Conservation (phyloP, 140 eudicot genomes). For the Stevia rebaudiana region DNA sequence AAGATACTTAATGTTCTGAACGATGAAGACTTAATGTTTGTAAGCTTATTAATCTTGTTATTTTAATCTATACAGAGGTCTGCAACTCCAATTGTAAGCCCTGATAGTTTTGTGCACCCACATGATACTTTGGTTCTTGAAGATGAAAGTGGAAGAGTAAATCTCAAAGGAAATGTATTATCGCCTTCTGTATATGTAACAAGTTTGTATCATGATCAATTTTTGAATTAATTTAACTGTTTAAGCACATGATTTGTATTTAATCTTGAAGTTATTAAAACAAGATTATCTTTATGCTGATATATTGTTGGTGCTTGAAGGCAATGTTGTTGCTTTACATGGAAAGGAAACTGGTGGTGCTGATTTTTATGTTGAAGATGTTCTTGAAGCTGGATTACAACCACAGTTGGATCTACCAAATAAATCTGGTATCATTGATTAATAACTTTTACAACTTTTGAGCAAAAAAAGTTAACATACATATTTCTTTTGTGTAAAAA, state of each 20-base stretch:
- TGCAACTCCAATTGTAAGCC: slow-evolving; percentile 57
- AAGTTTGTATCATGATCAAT: slow-evolving; percentile 40
- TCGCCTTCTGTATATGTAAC: slow-evolving; percentile 82
- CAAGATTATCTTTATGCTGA: slow-evolving; percentile 7
- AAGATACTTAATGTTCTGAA: too few relatives aligned
- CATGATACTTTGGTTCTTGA: slow-evolving; percentile 81
- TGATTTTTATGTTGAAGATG: slow-evolving; percentile 67
- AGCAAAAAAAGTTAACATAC: neutral
- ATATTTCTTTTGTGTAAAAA: neutral
- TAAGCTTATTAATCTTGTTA: neutral
- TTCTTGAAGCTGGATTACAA: slow-evolving; percentile 88
- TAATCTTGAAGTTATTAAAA: neutral
- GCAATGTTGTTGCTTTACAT: slow-evolving; percentile 78
- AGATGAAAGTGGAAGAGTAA: slow-evolving; percentile 94
- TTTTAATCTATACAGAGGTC: slow-evolving; percentile 53
- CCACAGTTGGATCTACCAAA: slow-evolving; percentile 60
- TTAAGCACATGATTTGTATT: neutral
- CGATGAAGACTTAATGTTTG: too few relatives aligned
- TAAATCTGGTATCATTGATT: slow-evolving; percentile 39
- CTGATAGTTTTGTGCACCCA: slow-evolving; percentile 67
- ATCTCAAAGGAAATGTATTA: slow-evolving; percentile 53
- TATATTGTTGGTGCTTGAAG: slow-evolving; percentile 32
- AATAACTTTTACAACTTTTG: neutral
- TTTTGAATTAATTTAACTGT: too few relatives aligned
- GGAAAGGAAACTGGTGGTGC: slow-evolving; percentile 80